Conservation (phyloP, 805 yeast species). For the Candida quercuum region DNA sequence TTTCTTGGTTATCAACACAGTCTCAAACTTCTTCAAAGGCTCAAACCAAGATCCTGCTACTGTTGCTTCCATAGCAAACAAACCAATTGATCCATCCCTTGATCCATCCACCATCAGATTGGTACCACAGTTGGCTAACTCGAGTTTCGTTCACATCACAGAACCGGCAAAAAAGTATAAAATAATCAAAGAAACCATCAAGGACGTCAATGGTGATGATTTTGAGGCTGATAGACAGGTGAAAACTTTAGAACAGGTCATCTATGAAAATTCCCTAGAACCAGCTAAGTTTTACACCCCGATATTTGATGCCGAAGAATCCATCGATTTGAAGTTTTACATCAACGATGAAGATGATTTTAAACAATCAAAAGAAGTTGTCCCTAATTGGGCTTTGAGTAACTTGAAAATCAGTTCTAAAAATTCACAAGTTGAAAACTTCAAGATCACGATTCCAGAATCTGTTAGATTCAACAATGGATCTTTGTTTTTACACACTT, state of each 20-base stretch:
- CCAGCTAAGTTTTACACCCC: conserved; percentile 17
- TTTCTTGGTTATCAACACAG: conserved; percentile 9
- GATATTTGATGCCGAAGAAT: conserved; percentile 13
- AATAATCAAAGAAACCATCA: conserved; percentile 1
- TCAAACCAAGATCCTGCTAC: neutral
- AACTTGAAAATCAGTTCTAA: conserved; percentile 6
- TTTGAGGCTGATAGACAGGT: conserved; percentile 1
- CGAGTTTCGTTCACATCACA: conserved; percentile 8
- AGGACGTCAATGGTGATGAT: conserved; percentile 10
- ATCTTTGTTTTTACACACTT: conserved; percentile 29
- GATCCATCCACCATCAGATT: conserved; percentile 1
- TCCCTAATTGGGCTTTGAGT: conserved; percentile 4
- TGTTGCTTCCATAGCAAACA: neutral
- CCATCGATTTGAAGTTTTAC: conserved; percentile 17
- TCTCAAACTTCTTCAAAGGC: conserved; percentile 3
- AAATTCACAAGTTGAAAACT: conserved; percentile 10
- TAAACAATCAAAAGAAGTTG: conserved; percentile 1
- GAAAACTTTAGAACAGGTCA: conserved; percentile 16
- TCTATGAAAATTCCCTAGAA: conserved; percentile 20
- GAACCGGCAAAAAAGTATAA: conserved; percentile 11
- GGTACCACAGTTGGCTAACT: conserved; percentile 8
- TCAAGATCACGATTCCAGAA: conserved; percentile 11
- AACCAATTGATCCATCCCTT: neutral
- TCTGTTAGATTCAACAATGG: conserved; percentile 25
- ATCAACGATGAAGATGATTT: conserved; percentile 22